Conservation (phyloP, 169 alveolate genomes). For the Plasmodium relictum region DNA sequence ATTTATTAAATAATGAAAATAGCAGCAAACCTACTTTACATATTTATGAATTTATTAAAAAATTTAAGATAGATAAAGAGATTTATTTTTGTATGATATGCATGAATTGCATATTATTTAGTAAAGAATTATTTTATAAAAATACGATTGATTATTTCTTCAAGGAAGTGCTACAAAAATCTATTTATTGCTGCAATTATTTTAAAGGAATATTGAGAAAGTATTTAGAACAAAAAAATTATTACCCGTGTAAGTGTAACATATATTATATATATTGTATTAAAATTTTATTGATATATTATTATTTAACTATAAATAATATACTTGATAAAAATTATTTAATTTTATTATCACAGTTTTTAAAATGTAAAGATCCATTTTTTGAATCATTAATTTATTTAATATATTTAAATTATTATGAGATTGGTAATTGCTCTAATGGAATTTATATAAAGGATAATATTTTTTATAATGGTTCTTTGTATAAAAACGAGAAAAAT, state of each 20-base stretch:
- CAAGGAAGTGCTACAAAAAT: conserved; percentile 33
- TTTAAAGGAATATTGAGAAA: conserved; percentile 15
- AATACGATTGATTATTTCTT: conserved; percentile 59
- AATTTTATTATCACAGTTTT: conserved; percentile 21
- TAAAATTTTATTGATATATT: conserved; percentile 30
- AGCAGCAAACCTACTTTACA: conserved; percentile 5
- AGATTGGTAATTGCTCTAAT: not conserved
- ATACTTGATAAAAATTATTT: conserved; percentile 25
- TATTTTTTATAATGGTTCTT: not conserved
- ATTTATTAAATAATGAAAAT: not conserved
- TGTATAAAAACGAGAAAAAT: not conserved
- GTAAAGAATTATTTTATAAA: conserved; percentile 64
- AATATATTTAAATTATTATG: conserved; percentile 50
- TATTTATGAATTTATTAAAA: conserved; percentile 30
- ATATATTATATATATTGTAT: conserved; percentile 18
- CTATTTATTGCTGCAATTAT: conserved; percentile 16
- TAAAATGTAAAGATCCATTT: conserved; percentile 28
- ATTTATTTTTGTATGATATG: conserved; percentile 72
- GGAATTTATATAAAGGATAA: not conserved
- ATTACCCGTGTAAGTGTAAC: not conserved
- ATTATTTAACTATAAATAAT: conserved; percentile 33
- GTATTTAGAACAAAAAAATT: conserved; percentile 19
- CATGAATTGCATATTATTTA: conserved; percentile 50
- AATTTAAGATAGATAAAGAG: conserved; percentile 28
- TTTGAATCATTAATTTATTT: conserved; percentile 37